A percentile compares a stretch with the other conserved stretches of the same genome.
Conservation (phyloP, 495 filamentous ascomycete species). For the Penicillium psychrofluorescens region DNA sequence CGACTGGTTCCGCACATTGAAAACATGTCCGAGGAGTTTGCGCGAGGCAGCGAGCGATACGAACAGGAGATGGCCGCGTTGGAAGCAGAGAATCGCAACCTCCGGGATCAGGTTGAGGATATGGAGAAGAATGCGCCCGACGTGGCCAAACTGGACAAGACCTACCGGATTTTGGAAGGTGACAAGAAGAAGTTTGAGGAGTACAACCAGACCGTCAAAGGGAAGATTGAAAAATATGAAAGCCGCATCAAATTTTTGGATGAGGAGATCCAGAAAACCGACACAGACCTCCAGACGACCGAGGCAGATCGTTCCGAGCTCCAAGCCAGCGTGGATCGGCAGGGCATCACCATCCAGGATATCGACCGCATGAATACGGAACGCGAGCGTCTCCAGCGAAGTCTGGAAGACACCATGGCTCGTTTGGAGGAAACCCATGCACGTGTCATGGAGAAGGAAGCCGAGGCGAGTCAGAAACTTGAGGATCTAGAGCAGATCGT, state of each 20-base stretch:
- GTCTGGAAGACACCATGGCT: constrained; percentile 62
- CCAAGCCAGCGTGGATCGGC: constrained; percentile 78
- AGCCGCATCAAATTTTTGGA: constrained; percentile 65
- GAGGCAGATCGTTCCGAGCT: constrained; percentile 75
- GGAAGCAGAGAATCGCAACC: constrained; percentile 70
- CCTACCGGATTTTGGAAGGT: constrained; percentile 79
- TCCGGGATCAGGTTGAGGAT: constrained; percentile 79
- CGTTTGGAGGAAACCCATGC: constrained; percentile 77
- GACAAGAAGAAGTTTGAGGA: constrained; percentile 88
- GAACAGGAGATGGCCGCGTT: constrained; percentile 72
- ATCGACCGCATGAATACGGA: constrained; percentile 98
- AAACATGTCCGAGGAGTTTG: constrained; percentile 84
- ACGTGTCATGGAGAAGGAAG: constrained; percentile 74
- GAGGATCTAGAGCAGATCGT: constrained; percentile 83
- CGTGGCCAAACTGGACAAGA: constrained; percentile 71
- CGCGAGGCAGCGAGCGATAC: constrained; percentile 70
- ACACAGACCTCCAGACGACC: constrained; percentile 66
- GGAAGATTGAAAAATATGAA: constrained; percentile 78
- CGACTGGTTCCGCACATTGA: constrained; percentile 77
- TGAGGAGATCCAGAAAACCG: constrained; percentile 70
- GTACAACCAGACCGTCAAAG: constrained; percentile 74
- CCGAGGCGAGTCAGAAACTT: constrained; percentile 71
- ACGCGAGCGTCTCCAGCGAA: constrained; percentile 81
- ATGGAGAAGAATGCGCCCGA: constrained; percentile 78
- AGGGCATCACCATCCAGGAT: constrained; percentile 91